Conservation (phyloP, 1,284 basidiomycete genomes). For the Boletus holoroseus region DNA sequence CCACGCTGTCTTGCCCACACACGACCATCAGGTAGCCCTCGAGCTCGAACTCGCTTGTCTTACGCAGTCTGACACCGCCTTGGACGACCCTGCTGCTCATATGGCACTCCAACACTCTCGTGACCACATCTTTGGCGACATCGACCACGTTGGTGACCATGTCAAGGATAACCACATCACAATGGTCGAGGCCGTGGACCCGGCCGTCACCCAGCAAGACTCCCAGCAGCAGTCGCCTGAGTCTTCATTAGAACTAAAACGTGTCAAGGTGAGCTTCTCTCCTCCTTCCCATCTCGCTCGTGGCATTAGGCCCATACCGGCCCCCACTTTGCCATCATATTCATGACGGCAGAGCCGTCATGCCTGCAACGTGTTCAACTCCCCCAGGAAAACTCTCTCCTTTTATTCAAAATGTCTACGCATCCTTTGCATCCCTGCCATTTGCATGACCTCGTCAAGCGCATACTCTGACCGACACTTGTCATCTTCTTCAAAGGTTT, state of each 20-base stretch:
- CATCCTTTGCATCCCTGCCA: conserved; percentile 20
- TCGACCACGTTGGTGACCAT: conserved; percentile 34
- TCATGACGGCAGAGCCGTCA: conserved; percentile 17
- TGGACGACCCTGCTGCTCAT: conserved; percentile 26
- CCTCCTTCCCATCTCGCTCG: conserved; percentile 20
- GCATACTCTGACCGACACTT: conserved; percentile 29
- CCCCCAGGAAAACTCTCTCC: conserved; percentile 7
- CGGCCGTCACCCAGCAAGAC: conserved; percentile 35
- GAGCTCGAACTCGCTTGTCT: conserved; percentile 32
- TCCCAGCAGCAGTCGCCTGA: conserved; percentile 34
- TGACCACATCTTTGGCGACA: conserved; percentile 34
- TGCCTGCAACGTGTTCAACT: conserved; percentile 27
- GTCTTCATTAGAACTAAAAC: conserved; percentile 37
- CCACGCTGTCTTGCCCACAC: conserved; percentile 27
- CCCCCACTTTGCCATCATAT: conserved; percentile 17
- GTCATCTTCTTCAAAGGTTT: conserved; percentile 58
- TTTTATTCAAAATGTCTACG: conserved; percentile 18
- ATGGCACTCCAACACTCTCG: conserved; percentile 31
- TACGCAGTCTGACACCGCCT: conserved; percentile 25
- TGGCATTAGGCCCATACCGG: conserved; percentile 15
- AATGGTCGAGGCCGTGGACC: conserved; percentile 36
- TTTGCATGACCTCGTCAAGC: conserved; percentile 34
- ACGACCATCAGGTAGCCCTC: conserved; percentile 29
- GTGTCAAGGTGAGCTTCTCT: conserved; percentile 38
- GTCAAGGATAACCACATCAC: conserved; percentile 33